Conservation (phyloP, 495 filamentous ascomycete species). For the Aspergillus coremiiformis region DNA sequence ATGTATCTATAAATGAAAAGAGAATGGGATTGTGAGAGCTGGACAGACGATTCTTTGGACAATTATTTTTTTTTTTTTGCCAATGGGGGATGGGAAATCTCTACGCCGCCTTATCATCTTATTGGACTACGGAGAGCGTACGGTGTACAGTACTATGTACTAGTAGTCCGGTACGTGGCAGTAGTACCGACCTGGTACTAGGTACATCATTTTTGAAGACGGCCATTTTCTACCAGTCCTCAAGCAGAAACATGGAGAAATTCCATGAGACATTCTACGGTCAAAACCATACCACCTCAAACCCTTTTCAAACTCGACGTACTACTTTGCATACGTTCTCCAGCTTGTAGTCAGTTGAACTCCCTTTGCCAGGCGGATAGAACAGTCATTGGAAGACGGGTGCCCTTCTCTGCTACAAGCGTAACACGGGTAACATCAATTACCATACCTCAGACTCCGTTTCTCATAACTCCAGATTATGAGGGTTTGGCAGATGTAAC, state of each 20-base stretch:
- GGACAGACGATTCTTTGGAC: neutral
- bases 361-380: neutral
- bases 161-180: too few species aligned
- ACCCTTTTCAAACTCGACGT: neutral
- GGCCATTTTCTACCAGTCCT: neutral
- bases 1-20: neutral
- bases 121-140: too few species aligned
- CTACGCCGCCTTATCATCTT: neutral
- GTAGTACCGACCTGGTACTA: too few species aligned
- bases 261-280: too few species aligned
- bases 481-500: neutral
- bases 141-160: too few species aligned
- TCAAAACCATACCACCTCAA: too few species aligned
- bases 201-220: neutral
- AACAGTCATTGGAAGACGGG: neutral
- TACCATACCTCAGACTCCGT: neutral
- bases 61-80: neutral
- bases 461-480: neutral
- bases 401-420: neutral
- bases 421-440: neutral
- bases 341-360: neutral
- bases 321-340: neutral
- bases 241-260: neutral
- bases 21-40: neutral
- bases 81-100: neutral